Evolutionary conservation across 768 basidiomycete genomes (phyloP).

Genomic region (Macrolepiota dolichaula): DNA sequence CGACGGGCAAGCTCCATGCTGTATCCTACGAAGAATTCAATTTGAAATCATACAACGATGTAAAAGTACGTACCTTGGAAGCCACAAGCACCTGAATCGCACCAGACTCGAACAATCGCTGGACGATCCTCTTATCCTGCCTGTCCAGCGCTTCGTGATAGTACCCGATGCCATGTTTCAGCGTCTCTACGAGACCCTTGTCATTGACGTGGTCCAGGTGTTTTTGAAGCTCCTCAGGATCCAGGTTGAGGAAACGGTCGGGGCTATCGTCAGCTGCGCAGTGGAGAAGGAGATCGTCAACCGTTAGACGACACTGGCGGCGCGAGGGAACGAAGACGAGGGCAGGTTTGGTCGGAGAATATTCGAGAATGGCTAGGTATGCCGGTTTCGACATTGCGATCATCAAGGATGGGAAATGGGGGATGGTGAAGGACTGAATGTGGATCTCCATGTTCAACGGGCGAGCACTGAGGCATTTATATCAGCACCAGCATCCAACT

Average conservation of each 20-base stretch:
- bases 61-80: background rate
- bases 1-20: constrained; percentile 92
- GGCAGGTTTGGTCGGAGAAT: constrained; percentile 81
- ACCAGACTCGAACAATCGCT: constrained; percentile 88
- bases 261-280: constrained; percentile 84
- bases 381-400: constrained; percentile 99
- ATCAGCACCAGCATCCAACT: constrained; percentile 3
- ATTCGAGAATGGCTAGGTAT: constrained; percentile 88
- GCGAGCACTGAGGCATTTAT: constrained; percentile 61
- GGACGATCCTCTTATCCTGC: constrained; percentile 93
- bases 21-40: constrained; percentile 59
- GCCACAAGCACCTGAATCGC: constrained; percentile 75
- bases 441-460: constrained; percentile 97
- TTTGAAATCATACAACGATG: background rate
- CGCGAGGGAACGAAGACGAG: constrained; percentile 92
- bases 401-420: constrained; percentile 99
- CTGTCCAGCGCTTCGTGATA: constrained; percentile 92
- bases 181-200: constrained; percentile 66
- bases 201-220: constrained; percentile 87
- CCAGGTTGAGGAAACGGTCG: constrained; percentile 87
- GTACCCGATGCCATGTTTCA: constrained; percentile 90
- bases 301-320: constrained; percentile 91
- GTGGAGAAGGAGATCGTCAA: constrained; percentile 86
- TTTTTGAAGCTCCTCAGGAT: constrained; percentile 74
- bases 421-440: constrained; percentile 90